Percentiles rank a stretch among this genome's conserved stretches.
Conservation (phyloP, 2,329 filamentous ascomycete species). For the Ophiostoma pallidulum region DNA sequence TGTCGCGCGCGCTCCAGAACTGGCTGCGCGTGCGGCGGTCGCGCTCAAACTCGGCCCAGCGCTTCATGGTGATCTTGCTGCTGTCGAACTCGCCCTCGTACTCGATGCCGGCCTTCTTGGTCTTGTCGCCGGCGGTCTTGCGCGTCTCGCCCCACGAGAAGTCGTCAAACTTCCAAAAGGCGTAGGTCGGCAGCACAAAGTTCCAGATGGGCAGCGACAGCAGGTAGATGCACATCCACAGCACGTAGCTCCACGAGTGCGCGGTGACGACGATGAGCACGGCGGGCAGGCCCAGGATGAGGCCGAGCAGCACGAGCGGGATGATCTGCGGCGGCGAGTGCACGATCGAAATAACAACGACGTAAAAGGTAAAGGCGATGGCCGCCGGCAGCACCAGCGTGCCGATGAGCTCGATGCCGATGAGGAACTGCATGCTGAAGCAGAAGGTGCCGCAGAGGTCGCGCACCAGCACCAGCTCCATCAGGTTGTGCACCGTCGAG, state of each 20-base stretch:
- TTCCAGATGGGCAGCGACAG: constrained; percentile 94
- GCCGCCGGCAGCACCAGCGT: constrained; percentile 92
- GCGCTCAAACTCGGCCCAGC: constrained; percentile 92
- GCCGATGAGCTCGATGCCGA: constrained; percentile 89
- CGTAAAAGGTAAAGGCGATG: constrained; percentile 94
- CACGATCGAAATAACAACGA: constrained; percentile 82
- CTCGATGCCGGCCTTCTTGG: constrained; percentile 76
- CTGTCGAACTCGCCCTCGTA: constrained; percentile 95
- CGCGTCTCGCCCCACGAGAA: constrained; percentile 98
- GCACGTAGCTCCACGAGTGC: constrained; percentile 81
- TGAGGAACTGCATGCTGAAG: constrained; percentile 99
- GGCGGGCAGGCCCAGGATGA: constrained; percentile 90
- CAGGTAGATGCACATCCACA: constrained; percentile 97
- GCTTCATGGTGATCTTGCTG: constrained; percentile 98
- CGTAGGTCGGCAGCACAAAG: constrained; percentile 85
- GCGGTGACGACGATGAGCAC: constrained; percentile 88
- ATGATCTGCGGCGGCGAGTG: constrained; percentile 71
- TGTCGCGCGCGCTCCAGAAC: constrained; percentile 47
- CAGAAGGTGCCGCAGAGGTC: constrained; percentile 98
- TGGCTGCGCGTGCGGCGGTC: constrained; percentile 42
- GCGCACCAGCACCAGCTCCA: constrained; percentile 91
- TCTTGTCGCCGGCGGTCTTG: constrained; percentile 85
- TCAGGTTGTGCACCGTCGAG: constrained; percentile 95
- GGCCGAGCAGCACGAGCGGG: constrained; percentile 74
- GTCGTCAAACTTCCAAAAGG: constrained; percentile 99